A percentile compares a stretch with the other conserved stretches of the same genome.
phyloP scores from a whole-genome alignment of 805 yeast species.

The Suhomyces sp. region DNA sequence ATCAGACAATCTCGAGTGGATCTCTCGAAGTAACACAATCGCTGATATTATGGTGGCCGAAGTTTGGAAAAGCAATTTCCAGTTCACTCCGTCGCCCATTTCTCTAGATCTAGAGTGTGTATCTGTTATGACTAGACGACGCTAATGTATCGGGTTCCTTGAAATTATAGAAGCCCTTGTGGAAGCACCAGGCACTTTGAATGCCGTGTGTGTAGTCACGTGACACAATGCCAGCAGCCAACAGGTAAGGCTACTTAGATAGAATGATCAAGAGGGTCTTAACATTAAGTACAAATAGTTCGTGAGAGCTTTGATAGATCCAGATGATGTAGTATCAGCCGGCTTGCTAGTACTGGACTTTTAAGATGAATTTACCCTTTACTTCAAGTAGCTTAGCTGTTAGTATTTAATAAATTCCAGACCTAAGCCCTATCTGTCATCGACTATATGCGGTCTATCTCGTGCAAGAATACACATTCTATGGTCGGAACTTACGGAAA shows the following conservation, averaged over 20 bases:
- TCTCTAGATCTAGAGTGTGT: background rate
- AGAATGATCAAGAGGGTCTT: background rate
- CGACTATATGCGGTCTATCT: background rate
- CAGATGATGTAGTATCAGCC: background rate
- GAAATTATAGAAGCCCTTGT: background rate
- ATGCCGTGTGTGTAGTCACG: background rate
- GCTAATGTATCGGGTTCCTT: background rate
- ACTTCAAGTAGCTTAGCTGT: background rate
- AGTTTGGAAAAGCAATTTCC: slow-evolving; percentile 12
- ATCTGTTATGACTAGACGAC: background rate
- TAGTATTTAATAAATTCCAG: background rate
- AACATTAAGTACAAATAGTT: background rate
- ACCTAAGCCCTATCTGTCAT: background rate
- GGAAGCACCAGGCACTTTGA: background rate
- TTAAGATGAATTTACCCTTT: background rate
- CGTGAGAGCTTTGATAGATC: too few relatives aligned
- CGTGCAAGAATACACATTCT: background rate
- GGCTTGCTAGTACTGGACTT: too few relatives aligned
- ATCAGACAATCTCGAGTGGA: slow-evolving; percentile 3
- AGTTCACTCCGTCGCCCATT: background rate
- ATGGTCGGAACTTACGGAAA: background rate
- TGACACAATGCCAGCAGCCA: background rate
- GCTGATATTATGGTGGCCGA: slow-evolving; percentile 15
- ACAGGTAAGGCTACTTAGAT: background rate
- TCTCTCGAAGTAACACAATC: slow-evolving; percentile 6